Evolutionary conservation across 208 protist genomes (phyloP).

Genomic region (Hexamita inflata): DNA sequence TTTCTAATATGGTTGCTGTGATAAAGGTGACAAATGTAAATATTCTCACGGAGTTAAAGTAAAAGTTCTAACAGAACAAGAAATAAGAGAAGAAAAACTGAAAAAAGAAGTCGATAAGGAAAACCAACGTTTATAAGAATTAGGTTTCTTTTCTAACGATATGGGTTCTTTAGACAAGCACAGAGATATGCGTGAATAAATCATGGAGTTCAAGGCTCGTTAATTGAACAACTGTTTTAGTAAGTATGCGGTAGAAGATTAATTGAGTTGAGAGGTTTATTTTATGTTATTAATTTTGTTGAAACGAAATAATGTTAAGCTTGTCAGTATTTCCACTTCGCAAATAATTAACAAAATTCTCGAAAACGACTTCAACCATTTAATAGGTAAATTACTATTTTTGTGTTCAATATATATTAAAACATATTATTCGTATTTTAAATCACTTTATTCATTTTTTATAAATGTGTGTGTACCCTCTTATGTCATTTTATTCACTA

Average conservation of each 20-base stretch:
- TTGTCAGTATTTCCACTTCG: too few relatives aligned
- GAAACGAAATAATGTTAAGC: too few relatives aligned
- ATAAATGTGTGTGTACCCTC: too few relatives aligned
- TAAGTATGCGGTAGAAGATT: not conserved
- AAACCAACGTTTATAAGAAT: not conserved
- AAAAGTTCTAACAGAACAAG: not conserved
- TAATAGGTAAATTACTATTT: too few relatives aligned
- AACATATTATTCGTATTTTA: too few relatives aligned
- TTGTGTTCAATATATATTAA: too few relatives aligned
- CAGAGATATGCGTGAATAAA: slow-evolving; percentile 19
- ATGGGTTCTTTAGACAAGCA: not conserved
- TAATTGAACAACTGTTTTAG: not conserved
- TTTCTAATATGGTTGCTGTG: slow-evolving; percentile 2
- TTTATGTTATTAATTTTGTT: too few relatives aligned
- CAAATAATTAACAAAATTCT: too few relatives aligned
- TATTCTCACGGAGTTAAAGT: not conserved
- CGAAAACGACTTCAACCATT: too few relatives aligned
- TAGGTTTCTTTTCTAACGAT: not conserved
- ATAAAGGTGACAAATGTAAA: slow-evolving; percentile 23
- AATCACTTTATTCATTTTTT: too few relatives aligned
- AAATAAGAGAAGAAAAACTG: not conserved
- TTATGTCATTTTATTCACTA: too few relatives aligned
- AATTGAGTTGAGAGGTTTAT: too few relatives aligned
- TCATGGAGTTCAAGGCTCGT: slow-evolving; percentile 8
- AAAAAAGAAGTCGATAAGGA: not conserved